Evolutionary conservation across 352 stramenopile species (phyloP).

Genomic region (Globisporangium middletonii): DNA sequence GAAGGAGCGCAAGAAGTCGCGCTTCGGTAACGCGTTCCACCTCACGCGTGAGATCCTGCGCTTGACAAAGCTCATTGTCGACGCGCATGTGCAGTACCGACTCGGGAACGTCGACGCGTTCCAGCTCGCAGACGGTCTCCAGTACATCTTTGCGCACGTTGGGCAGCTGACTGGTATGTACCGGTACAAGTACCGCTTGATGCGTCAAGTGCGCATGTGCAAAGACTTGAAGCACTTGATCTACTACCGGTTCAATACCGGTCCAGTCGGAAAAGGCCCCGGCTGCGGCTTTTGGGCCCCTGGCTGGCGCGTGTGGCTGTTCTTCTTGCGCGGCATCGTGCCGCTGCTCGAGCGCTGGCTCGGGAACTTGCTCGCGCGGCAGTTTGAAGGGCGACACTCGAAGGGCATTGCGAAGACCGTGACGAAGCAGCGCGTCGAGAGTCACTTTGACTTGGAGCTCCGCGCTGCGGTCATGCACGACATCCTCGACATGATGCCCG

Average conservation of each 20-base stretch:
- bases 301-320: constrained; percentile 99
- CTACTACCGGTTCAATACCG: constrained; percentile 99
- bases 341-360: constrained; percentile 98
- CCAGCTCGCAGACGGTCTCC: constrained; percentile 98
- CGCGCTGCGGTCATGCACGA: constrained; percentile 99
- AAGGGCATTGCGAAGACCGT: constrained; percentile 99
- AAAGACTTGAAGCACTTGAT: constrained; percentile 99
- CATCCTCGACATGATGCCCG: constrained; percentile 99
- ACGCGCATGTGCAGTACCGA: constrained; percentile 99
- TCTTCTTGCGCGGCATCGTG: constrained; percentile 99
- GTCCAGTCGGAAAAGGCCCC: constrained; percentile 98
- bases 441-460: constrained; percentile 99
- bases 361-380: constrained; percentile 97
- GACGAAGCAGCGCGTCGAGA: constrained; percentile 99
- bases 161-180: constrained; percentile 99
- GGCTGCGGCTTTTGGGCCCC: constrained; percentile 99
- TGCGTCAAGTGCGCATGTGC: constrained; percentile 97
- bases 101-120: constrained; percentile 99
- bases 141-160: constrained; percentile 99
- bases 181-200: constrained; percentile 98
- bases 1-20: constrained; percentile 99
- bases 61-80: constrained; percentile 99
- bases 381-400: constrained; percentile 99
- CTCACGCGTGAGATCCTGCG: constrained; percentile 98
- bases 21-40: constrained; percentile 95